phyloP scores from a whole-genome alignment of 1,139 yeast genomes.

The Yamadazyma dendronema region DNA sequence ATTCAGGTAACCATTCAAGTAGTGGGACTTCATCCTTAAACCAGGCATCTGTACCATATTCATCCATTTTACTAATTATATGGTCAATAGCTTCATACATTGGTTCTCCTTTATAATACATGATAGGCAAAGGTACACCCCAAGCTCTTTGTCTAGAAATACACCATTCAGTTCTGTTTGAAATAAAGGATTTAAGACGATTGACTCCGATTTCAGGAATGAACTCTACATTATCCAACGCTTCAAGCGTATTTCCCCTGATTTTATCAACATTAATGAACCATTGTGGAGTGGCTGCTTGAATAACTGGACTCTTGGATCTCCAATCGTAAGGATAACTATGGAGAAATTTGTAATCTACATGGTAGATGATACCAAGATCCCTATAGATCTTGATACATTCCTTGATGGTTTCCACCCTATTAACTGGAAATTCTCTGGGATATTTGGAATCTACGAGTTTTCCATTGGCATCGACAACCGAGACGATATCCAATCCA shows the following conservation, averaged over 20 bases:
- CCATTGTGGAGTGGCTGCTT: conserved; percentile 96
- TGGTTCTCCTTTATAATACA: conserved; percentile 61
- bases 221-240: conserved; percentile 64
- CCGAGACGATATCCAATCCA: conserved; percentile 62
- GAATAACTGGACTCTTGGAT: conserved; percentile 90
- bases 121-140: conserved; percentile 97
- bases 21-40: conserved; percentile 48
- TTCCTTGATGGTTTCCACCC: conserved; percentile 48
- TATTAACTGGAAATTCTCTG: conserved; percentile 50
- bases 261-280: conserved; percentile 82
- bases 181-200: conserved; percentile 70
- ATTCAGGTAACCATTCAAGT: conserved; percentile 71
- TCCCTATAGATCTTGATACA: conserved; percentile 40
- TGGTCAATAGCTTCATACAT: conserved; percentile 54
- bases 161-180: conserved; percentile 92
- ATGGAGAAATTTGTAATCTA: conserved; percentile 59
- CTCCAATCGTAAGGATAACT: conserved; percentile 98
- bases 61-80: conserved; percentile 52
- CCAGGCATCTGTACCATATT: conserved; percentile 78
- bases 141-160: conserved; percentile 95
- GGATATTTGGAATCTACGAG: conserved; percentile 48
- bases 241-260: conserved; percentile 57
- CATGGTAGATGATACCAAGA: conserved; percentile 45
- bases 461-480: conserved; percentile 74
- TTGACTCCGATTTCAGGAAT: conserved; percentile 71